phyloP scores from a whole-genome alignment of 805 yeast genomes.

The Candida railenensis region DNA sequence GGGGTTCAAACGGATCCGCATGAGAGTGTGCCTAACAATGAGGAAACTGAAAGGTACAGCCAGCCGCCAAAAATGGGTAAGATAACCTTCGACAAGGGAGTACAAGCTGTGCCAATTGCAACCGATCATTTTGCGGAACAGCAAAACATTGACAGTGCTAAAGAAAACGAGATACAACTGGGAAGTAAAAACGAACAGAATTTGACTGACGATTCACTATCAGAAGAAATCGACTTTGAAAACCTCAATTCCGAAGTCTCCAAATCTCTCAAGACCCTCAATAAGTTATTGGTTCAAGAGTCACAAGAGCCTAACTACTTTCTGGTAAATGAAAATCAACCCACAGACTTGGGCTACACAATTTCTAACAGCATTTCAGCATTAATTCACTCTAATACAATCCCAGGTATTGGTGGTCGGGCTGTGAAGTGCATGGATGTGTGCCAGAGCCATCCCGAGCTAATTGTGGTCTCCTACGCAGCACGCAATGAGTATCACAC shows the following conservation, averaged over 20 bases:
- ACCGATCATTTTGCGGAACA: neutral
- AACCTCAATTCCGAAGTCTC: slow-evolving; percentile 17
- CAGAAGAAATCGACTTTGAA: neutral
- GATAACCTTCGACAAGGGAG: slow-evolving; percentile 19
- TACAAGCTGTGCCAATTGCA: slow-evolving; percentile 16
- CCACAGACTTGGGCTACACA: neutral
- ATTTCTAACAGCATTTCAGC: neutral
- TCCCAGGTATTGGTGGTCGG: neutral
- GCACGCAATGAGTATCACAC: neutral
- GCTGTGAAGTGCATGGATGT: slow-evolving; percentile 30
- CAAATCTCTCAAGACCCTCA: slow-evolving; percentile 22
- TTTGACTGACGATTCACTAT: neutral
- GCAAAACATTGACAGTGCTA: neutral
- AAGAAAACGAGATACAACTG: no score
- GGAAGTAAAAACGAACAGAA: no score
- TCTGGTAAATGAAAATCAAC: neutral
- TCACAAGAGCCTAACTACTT: slow-evolving; percentile 1
- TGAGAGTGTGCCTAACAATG: neutral
- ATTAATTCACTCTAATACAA: neutral
- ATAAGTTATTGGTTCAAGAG: slow-evolving; percentile 16
- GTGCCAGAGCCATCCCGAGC: slow-evolving; percentile 31
- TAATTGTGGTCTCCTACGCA: slow-evolving; percentile 21
- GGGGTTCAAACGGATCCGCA: slow-evolving; percentile 27
- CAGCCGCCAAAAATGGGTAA: neutral
- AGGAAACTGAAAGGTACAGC: slow-evolving; percentile 8